A percentile compares a stretch with the other conserved stretches of the same genome.
Evolutionary conservation across 371 early-diverging fungal genomes (phyloP).

Genomic region (Mucor irregularis): DNA sequence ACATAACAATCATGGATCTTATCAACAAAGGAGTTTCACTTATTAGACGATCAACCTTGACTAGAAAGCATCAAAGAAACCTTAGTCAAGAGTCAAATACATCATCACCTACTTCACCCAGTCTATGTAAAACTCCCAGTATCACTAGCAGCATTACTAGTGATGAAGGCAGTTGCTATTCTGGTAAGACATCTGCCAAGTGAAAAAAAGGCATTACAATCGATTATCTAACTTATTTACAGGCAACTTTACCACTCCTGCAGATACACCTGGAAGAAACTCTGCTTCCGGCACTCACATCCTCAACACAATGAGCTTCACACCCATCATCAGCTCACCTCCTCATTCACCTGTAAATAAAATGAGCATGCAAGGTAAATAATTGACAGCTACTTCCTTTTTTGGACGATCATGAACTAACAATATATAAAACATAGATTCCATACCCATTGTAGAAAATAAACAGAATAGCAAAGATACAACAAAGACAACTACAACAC

Average conservation of each 20-base stretch:
- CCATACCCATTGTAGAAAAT: slow-evolving; percentile 13
- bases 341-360: slow-evolving; percentile 16
- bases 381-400: slow-evolving; percentile 20
- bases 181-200: slow-evolving; percentile 13
- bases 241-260: slow-evolving; percentile 3
- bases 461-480: too few species aligned
- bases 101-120: slow-evolving; percentile 12
- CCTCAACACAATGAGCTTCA: slow-evolving; percentile 15
- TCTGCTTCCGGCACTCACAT: slow-evolving; percentile 12
- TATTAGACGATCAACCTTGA: slow-evolving; percentile 22
- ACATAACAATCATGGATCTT: slow-evolving; percentile 22
- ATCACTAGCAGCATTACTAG: slow-evolving; percentile 30
- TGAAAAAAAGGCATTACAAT: too few species aligned
- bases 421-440: neutral
- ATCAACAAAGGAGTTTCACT: slow-evolving; percentile 31
- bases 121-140: slow-evolving; percentile 26
- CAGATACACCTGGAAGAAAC: slow-evolving; percentile 18
- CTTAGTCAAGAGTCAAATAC: slow-evolving; percentile 13
- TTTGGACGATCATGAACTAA: neutral
- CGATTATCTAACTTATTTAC: too few species aligned
- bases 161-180: slow-evolving; percentile 25
- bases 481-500: neutral
- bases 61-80: slow-evolving; percentile 10
- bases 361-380: neutral
- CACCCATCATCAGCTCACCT: slow-evolving; percentile 14